Evolutionary conservation across 257 asterid species (phyloP).

Genomic region (Nicotiana knightiana): DNA sequence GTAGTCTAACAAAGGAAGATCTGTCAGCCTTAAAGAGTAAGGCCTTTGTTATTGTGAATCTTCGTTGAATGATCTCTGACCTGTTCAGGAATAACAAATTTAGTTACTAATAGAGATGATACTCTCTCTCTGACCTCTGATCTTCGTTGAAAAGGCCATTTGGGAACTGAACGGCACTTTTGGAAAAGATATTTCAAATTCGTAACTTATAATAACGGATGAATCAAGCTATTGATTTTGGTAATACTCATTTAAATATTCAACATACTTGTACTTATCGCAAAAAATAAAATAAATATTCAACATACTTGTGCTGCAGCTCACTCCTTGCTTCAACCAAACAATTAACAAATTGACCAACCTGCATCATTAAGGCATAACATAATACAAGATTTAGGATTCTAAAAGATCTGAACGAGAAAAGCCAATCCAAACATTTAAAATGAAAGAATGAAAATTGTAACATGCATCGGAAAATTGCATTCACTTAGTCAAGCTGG

Average conservation of each 20-base stretch:
- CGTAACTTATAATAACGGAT: not conserved
- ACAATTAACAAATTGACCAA: constrained; percentile 62
- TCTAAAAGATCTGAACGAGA: not conserved
- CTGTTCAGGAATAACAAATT: constrained; percentile 27
- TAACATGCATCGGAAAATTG: not conserved
- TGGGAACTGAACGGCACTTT: not conserved
- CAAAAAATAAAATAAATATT: not conserved
- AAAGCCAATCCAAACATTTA: not conserved
- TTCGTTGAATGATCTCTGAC: constrained; percentile 62
- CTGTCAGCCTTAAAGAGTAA: constrained; percentile 67
- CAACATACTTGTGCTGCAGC: constrained; percentile 56
- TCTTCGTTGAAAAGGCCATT: not conserved
- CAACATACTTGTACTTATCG: not conserved
- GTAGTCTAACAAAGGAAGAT: constrained; percentile 62
- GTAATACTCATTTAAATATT: not conserved
- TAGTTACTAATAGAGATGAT: not conserved
- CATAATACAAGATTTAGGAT: not conserved
- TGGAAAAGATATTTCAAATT: not conserved
- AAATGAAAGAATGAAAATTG: not conserved
- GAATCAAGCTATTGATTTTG: not conserved
- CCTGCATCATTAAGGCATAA: constrained; percentile 36
- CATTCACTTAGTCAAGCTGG: not conserved
- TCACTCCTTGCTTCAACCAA: constrained; percentile 62
- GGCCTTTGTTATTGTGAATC: constrained; percentile 65
- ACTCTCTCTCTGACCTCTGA: not conserved